A percentile compares a stretch with the other conserved stretches of the same genome.
These are phyloP conservation scores for Fusarium sarcochroum DNA, from an alignment of 2,329 filamentous ascomycete genomes.

Conservation along the genomic window DNA sequence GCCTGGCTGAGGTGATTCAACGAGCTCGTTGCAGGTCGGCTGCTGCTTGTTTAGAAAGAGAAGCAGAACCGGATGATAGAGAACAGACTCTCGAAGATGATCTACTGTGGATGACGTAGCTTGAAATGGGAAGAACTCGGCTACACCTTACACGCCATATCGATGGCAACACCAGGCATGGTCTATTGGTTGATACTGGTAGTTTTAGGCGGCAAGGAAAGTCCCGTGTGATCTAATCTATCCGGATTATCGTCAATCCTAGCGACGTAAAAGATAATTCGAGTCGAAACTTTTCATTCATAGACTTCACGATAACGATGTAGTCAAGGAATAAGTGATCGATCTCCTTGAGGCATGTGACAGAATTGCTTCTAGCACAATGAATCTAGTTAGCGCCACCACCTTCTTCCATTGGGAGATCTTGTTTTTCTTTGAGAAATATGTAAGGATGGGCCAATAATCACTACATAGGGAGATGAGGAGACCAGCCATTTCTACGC, in stretches of 20 bases:
- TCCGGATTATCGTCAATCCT: constrained; percentile 24
- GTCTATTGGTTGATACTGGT: too few species aligned
- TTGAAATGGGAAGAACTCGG: too few species aligned
- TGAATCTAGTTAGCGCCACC: background rate
- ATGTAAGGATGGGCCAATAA: constrained; percentile 16
- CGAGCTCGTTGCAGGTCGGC: too few species aligned
- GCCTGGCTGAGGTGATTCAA: too few species aligned
- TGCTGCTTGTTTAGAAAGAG: too few species aligned
- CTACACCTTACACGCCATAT: too few species aligned
- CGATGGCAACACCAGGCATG: too few species aligned
- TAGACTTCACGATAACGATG: constrained; percentile 1
- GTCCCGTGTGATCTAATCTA: too few species aligned
- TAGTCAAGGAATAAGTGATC: constrained; percentile 12
- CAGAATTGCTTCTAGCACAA: background rate
- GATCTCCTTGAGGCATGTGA: constrained; percentile 1
- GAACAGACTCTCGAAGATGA: too few species aligned
- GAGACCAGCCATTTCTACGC: constrained; percentile 4
- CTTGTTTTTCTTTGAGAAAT: constrained; percentile 24
- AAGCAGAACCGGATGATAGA: too few species aligned
- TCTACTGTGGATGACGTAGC: too few species aligned
- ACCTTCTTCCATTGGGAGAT: constrained; percentile 25
- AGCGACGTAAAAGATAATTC: constrained; percentile 31
- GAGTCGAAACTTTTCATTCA: constrained; percentile 18
- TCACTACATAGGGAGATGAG: constrained; percentile 20
- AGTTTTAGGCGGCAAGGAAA: too few species aligned